phyloP scores from a whole-genome alignment of 306 rosid genomes.

The Begonia masoniana region DNA sequence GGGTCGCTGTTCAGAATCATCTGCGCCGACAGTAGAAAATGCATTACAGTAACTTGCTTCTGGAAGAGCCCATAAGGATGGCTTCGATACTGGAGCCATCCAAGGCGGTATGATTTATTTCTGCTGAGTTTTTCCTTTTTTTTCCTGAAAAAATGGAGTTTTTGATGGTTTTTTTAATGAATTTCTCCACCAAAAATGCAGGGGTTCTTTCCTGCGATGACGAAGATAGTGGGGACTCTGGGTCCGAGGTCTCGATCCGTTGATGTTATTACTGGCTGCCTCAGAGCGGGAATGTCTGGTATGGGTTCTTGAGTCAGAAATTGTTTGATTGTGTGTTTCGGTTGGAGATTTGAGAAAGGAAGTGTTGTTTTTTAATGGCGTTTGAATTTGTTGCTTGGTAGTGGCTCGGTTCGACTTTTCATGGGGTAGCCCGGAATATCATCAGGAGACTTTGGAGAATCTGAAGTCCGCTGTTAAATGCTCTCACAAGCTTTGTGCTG shows the following conservation, averaged over 20 bases:
- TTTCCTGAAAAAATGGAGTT: not conserved
- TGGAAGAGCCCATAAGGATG: slow-evolving; percentile 92
- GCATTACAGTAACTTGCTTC: slow-evolving; percentile 83
- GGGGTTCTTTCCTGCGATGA: slow-evolving; percentile 77
- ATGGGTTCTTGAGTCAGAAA: not conserved
- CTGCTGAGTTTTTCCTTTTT: not conserved
- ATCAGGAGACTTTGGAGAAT: slow-evolving; percentile 83
- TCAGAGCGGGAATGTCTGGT: slow-evolving; percentile 96
- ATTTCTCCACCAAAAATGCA: slow-evolving; percentile 9
- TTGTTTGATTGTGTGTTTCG: not conserved
- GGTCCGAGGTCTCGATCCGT: slow-evolving; percentile 82
- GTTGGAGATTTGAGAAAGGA: not conserved
- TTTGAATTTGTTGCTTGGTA: not conserved
- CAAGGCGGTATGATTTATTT: slow-evolving; percentile 36
- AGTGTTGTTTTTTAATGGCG: not conserved
- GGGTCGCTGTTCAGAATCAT: slow-evolving; percentile 1
- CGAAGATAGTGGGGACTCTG: slow-evolving; percentile 88
- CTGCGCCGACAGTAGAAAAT: slow-evolving; percentile 20
- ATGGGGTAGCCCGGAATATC: slow-evolving; percentile 65
- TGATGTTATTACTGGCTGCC: slow-evolving; percentile 63
- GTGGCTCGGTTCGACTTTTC: slow-evolving; percentile 14
- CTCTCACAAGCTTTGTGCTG: slow-evolving; percentile 90
- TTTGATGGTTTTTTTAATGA: not conserved
- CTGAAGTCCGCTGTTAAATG: slow-evolving; percentile 66
- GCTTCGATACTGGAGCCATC: slow-evolving; percentile 86